phyloP scores from a whole-genome alignment of 495 filamentous ascomycete genomes.

The Oidiodendron maius region DNA sequence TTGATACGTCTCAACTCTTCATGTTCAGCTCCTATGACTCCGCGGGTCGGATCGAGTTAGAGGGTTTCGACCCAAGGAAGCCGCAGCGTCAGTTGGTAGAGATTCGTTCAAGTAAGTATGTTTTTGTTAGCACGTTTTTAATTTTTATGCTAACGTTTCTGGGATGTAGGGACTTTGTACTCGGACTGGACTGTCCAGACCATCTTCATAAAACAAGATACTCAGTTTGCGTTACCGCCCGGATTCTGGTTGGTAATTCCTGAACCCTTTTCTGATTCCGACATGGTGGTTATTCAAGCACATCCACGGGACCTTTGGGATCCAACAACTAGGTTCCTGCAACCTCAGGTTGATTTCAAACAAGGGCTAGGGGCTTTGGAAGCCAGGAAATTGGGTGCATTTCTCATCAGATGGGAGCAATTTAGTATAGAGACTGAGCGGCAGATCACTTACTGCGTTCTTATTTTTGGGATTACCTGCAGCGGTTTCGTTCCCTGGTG shows the following conservation, averaged over 20 bases:
- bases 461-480: slow-evolving; percentile 4
- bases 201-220: slow-evolving; percentile 6
- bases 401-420: not conserved
- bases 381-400: not conserved
- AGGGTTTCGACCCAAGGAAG: slow-evolving; percentile 6
- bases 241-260: slow-evolving; percentile 3
- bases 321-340: slow-evolving; percentile 3
- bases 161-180: not conserved
- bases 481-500: not conserved
- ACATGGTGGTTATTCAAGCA: not conserved
- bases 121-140: slow-evolving; percentile 1
- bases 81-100: slow-evolving; percentile 2
- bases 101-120: slow-evolving; percentile 1
- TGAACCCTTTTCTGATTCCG: slow-evolving; percentile 1
- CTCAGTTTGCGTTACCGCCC: not conserved
- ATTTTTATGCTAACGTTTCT: slow-evolving; percentile 2
- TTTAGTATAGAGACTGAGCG: not conserved
- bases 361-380: not conserved
- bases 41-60: not conserved
- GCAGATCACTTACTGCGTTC: not conserved
- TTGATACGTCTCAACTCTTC: slow-evolving; percentile 2
- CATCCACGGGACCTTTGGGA: slow-evolving; percentile 2
- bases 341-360: slow-evolving; percentile 1
- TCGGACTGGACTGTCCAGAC: slow-evolving; percentile 6
- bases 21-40: slow-evolving; percentile 2